phyloP scores from a whole-genome alignment of 2,329 filamentous ascomycete genomes.

The Ilyonectria sp. region DNA sequence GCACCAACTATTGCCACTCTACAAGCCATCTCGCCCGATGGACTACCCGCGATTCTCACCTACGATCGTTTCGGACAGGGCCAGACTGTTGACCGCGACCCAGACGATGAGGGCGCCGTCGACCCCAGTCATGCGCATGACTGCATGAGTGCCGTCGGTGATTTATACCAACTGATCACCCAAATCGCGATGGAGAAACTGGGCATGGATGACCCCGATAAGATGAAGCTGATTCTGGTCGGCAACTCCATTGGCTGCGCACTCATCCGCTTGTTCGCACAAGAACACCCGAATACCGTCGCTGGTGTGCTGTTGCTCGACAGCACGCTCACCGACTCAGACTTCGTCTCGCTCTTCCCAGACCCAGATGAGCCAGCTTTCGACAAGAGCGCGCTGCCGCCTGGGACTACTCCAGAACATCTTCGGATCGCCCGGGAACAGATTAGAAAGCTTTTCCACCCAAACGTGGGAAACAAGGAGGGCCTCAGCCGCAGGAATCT shows the following conservation, averaged over 20 bases:
- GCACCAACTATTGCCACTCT: slow-evolving; percentile 27
- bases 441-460: slow-evolving; percentile 39
- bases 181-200: slow-evolving; percentile 19
- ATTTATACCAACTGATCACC: slow-evolving; percentile 37
- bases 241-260: slow-evolving; percentile 44
- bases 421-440: slow-evolving; percentile 31
- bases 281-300: slow-evolving; percentile 61
- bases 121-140: slow-evolving; percentile 63
- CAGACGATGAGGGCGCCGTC: slow-evolving; percentile 57
- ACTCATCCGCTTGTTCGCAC: slow-evolving; percentile 66
- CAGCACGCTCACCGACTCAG: slow-evolving; percentile 70
- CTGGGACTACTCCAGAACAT: slow-evolving; percentile 25
- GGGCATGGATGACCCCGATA: background rate
- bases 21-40: background rate
- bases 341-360: slow-evolving; percentile 69
- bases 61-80: slow-evolving; percentile 74
- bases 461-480: slow-evolving; percentile 38
- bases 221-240: slow-evolving; percentile 29
- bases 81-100: slow-evolving; percentile 58
- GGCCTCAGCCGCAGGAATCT: slow-evolving; percentile 41
- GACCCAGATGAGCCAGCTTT: slow-evolving; percentile 66
- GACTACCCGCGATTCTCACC: slow-evolving; percentile 58
- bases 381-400: slow-evolving; percentile 48
- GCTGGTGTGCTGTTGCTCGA: slow-evolving; percentile 68
- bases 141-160: slow-evolving; percentile 52